A percentile compares a stretch with the other conserved stretches of the same genome.
Conservation (phyloP, 2,329 filamentous ascomycete genomes). For the Bipolaris zeicola region DNA sequence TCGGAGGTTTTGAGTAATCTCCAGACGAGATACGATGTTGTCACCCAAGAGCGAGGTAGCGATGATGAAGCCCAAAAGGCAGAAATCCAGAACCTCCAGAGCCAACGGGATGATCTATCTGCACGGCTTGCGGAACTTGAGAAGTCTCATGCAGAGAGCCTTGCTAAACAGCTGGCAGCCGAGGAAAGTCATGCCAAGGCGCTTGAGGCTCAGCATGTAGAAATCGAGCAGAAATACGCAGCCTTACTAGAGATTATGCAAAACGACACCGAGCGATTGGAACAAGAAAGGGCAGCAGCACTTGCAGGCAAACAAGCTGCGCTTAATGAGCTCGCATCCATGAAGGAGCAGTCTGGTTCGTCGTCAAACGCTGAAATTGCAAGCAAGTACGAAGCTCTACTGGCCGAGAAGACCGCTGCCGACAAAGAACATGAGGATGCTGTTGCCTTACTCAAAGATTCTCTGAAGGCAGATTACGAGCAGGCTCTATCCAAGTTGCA, state of each 20-base stretch:
- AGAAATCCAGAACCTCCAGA: constrained; percentile 28
- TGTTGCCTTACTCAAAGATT: constrained; percentile 32
- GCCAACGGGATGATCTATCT: constrained; percentile 24
- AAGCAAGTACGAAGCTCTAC: constrained; percentile 34
- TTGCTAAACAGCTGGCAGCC: constrained; percentile 23
- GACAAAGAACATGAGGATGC: constrained; percentile 39
- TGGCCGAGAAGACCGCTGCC: constrained; percentile 33
- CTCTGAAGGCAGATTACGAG: constrained; percentile 36
- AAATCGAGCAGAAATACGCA: constrained; percentile 41
- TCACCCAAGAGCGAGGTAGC: constrained; percentile 26
- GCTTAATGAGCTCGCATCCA: constrained; percentile 31
- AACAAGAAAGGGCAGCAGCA: constrained; percentile 35
- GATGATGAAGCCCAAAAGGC: constrained; percentile 22
- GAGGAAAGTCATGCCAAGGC: constrained; percentile 32
- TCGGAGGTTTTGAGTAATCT: constrained; percentile 12
- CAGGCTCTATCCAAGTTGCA: constrained; percentile 32
- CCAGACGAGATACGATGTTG: constrained; percentile 21
- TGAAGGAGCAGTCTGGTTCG: constrained; percentile 28
- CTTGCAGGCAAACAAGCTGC: constrained; percentile 31
- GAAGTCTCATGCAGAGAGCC: constrained; percentile 22
- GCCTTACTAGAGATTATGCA: constrained; percentile 40
- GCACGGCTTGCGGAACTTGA: constrained; percentile 33
- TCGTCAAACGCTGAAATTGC: constrained; percentile 28
- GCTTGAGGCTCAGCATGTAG: constrained; percentile 30
- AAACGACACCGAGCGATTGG: constrained; percentile 28